Evolutionary conservation across 306 rosid genomes (phyloP).

Genomic region (Arachis hypogaea): DNA sequence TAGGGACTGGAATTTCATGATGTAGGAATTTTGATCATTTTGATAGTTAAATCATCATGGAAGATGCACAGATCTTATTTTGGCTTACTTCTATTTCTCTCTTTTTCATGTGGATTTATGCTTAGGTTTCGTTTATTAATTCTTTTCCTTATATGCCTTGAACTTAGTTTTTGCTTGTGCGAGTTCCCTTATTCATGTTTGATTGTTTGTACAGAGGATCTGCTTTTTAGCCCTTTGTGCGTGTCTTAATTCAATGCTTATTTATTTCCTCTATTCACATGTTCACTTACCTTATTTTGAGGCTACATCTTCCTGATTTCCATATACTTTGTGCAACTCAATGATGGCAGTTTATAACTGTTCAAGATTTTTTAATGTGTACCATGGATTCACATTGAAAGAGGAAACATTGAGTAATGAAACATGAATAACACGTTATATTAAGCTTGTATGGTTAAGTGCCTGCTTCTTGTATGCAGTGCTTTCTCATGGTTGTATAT

Average conservation of each 20-base stretch:
- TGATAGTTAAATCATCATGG: neutral
- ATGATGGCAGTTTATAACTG: neutral
- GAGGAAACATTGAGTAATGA: neutral
- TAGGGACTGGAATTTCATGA: neutral
- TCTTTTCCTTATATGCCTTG: neutral
- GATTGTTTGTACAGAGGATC: neutral
- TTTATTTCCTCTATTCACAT: neutral
- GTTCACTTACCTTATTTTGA: neutral
- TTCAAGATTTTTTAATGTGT: neutral
- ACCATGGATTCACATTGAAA: conserved; percentile 14
- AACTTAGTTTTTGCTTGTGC: neutral
- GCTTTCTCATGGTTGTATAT: conserved; percentile 39
- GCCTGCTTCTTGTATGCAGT: conserved; percentile 27
- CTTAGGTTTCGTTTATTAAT: neutral
- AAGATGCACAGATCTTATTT: neutral
- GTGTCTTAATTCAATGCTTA: conserved; percentile 15
- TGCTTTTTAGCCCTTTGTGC: neutral
- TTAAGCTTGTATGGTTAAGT: conserved; percentile 30
- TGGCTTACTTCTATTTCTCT: neutral
- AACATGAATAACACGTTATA: neutral
- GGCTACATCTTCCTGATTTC: conserved; percentile 5
- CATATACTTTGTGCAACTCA: neutral
- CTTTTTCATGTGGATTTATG: neutral
- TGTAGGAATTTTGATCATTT: neutral
- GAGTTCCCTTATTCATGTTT: neutral